Conservation (phyloP, 495 filamentous ascomycete genomes). For the Xylaria telfairii region DNA sequence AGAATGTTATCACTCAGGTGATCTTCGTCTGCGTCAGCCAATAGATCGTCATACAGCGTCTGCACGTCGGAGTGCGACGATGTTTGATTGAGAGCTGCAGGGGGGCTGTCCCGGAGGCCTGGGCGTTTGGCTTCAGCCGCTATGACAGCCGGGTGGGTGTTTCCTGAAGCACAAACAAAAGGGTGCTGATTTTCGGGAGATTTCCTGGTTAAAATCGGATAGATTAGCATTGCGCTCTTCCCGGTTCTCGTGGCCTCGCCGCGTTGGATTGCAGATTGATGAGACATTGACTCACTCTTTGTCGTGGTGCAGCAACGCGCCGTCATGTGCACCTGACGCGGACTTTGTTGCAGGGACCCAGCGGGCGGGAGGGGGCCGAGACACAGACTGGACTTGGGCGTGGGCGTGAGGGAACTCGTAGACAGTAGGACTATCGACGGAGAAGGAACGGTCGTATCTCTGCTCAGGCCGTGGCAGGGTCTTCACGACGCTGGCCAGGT, state of each 20-base stretch:
- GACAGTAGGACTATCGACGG: conserved; percentile 62
- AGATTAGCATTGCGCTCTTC: conserved; percentile 31
- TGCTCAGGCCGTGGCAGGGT: conserved; percentile 52
- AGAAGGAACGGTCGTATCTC: conserved; percentile 55
- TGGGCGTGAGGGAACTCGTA: conserved; percentile 57
- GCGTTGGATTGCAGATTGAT: conserved; percentile 34
- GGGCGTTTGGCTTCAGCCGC: conserved; percentile 44
- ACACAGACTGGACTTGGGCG: conserved; percentile 23
- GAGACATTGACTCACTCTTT: conserved; percentile 38
- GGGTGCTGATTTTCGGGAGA: conserved; percentile 30
- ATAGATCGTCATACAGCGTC: conserved; percentile 42
- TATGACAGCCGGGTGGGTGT: conserved; percentile 31
- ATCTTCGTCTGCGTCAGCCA: conserved; percentile 45
- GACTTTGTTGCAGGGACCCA: conserved; percentile 30
- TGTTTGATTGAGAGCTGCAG: conserved; percentile 47
- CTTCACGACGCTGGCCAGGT: conserved; percentile 41
- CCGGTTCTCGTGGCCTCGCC: conserved; percentile 2
- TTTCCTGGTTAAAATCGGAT: conserved; percentile 37
- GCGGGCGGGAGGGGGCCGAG: conserved; percentile 15
- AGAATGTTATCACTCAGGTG: conserved; percentile 43
- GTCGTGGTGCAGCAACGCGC: conserved; percentile 27
- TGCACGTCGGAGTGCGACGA: conserved; percentile 35
- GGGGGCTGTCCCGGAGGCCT: conserved; percentile 43
- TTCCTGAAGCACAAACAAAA: conserved; percentile 26
- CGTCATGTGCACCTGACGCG: conserved; percentile 3